phyloP scores from a whole-genome alignment of 2,329 filamentous ascomycete genomes.

The Epichloe brachyelytri region DNA sequence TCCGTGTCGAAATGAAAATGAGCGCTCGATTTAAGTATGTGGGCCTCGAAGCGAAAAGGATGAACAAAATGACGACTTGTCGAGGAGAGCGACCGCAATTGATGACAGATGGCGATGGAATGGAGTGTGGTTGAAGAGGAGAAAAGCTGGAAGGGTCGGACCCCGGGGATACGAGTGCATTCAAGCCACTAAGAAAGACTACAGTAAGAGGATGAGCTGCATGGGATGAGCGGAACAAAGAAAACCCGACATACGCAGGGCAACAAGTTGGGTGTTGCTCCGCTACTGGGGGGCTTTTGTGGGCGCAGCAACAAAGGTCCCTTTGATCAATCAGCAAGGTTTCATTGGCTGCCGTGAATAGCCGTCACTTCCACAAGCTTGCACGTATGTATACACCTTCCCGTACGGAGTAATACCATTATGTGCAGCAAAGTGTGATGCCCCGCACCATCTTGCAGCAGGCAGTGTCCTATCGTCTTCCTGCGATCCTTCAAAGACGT shows the following conservation, averaged over 20 bases:
- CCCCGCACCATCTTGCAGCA: slow-evolving; percentile 31
- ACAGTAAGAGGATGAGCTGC: background rate
- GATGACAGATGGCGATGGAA: slow-evolving; percentile 1
- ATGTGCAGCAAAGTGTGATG: slow-evolving; percentile 16
- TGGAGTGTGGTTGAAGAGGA: slow-evolving; percentile 1
- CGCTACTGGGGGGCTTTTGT: too few relatives aligned
- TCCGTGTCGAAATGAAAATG: background rate
- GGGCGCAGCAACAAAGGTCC: background rate
- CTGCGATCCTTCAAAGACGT: slow-evolving; percentile 9
- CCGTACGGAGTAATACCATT: too few relatives aligned
- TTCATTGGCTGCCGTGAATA: slow-evolving; percentile 19
- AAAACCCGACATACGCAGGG: background rate
- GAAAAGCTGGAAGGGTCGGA: background rate
- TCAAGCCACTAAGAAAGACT: background rate
- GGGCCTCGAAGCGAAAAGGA: background rate
- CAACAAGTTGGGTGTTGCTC: too few relatives aligned
- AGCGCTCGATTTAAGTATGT: background rate
- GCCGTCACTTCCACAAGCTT: slow-evolving; percentile 9
- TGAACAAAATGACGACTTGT: background rate
- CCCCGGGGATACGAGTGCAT: slow-evolving; percentile 2
- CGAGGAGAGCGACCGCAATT: background rate
- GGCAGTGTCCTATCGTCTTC: slow-evolving; percentile 11
- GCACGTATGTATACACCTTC: too few relatives aligned
- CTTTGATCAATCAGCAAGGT: background rate
- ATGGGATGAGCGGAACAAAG: background rate